Evolutionary conservation across 345 rosid species (phyloP), one percentile per base, ranked within the genome.

Genomic region (Corchorus olitorius): DNA sequence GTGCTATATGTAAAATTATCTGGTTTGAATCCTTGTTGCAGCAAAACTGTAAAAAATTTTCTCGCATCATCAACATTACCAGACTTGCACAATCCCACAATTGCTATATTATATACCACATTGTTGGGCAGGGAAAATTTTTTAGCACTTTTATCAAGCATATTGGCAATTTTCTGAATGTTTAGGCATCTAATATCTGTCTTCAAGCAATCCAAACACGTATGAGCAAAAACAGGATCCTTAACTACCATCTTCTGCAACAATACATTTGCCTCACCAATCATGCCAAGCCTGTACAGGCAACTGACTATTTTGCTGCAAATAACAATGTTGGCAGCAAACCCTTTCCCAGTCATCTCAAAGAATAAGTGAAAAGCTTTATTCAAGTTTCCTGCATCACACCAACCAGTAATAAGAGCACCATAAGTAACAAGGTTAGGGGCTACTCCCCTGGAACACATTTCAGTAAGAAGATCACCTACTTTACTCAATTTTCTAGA

Each of bases 81-180:
- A 69, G 93, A 88, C 84, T 84, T 90, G 81, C 93, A 90, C 45
- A 92, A 81, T 63, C 93, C 94, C n/a, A 88, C 83, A 20, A 92
- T 80, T 53, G 89, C 91, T 78, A 92, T 83, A 78, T 90, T 90
- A 81, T 90, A 88, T 64, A 90, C 84, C 75, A 92, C 84, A 67
- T 81, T 87, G 78, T 80, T 89, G 70, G 92, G 86, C 22, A 82
- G 76, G 84, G 84, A 82, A 72, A 81, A 81, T 61, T 73, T 81
- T 77, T 76, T 81, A 65, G 83, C 83, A 77, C 77, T 85, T 58
- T 53, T 78, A 70, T 82, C 86, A 6, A 87, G 72, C 72, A 87
- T 81, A 50, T 79, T 83, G 12, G 85, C 85, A 55, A 90, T 81
- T 76, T 78, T 90, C 78, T 80, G 86, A 79, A 84, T 75, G 74